A percentile compares a stretch with the other conserved stretches of the same genome.
These are phyloP conservation scores for Cylindrodendrum hubeiense DNA, from an alignment of 2,329 filamentous ascomycete genomes.

Conservation along the genomic window DNA sequence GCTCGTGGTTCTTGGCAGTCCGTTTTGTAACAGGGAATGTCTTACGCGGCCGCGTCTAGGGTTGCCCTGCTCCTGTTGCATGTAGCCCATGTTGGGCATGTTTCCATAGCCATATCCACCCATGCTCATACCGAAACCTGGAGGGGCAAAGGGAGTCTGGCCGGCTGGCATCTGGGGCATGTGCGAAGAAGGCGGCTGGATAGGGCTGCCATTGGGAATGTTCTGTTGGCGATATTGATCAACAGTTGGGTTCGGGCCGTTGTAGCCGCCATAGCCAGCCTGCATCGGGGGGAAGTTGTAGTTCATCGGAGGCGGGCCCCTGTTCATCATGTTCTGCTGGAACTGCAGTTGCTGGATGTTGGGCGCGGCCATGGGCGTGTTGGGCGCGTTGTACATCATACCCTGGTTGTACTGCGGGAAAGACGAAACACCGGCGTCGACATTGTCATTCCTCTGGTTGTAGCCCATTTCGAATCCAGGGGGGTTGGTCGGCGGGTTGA, in stretches of 20 bases:
- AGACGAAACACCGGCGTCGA: slow-evolving; percentile 61
- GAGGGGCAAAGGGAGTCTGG: slow-evolving; percentile 61
- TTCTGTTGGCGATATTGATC: slow-evolving; percentile 69
- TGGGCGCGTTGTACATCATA: slow-evolving; percentile 63
- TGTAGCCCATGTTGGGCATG: slow-evolving; percentile 63
- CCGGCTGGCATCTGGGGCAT: slow-evolving; percentile 57
- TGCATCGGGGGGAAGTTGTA: slow-evolving; percentile 70
- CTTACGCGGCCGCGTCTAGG: slow-evolving; percentile 70
- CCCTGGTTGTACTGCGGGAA: slow-evolving; percentile 65
- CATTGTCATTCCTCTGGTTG: slow-evolving; percentile 65
- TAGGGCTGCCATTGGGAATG: slow-evolving; percentile 64
- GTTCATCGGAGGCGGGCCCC: slow-evolving; percentile 65
- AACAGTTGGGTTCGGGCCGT: slow-evolving; percentile 59
- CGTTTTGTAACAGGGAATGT: slow-evolving; percentile 32
- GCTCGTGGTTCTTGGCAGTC: slow-evolving; percentile 32
- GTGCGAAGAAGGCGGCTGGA: slow-evolving; percentile 58
- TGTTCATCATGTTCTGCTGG: slow-evolving; percentile 69
- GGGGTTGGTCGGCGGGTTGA: slow-evolving; percentile 56
- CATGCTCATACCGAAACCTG: slow-evolving; percentile 64
- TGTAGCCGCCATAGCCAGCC: slow-evolving; percentile 67
- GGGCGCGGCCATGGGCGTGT: slow-evolving; percentile 58
- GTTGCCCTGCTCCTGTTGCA: slow-evolving; percentile 67
- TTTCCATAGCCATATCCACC: slow-evolving; percentile 60
- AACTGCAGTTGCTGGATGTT: slow-evolving; percentile 69
- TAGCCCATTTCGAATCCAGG: slow-evolving; percentile 66